These are phyloP conservation scores for Kandelia obovata DNA, from an alignment of 345 rosid species.

Conservation along the genomic window DNA sequence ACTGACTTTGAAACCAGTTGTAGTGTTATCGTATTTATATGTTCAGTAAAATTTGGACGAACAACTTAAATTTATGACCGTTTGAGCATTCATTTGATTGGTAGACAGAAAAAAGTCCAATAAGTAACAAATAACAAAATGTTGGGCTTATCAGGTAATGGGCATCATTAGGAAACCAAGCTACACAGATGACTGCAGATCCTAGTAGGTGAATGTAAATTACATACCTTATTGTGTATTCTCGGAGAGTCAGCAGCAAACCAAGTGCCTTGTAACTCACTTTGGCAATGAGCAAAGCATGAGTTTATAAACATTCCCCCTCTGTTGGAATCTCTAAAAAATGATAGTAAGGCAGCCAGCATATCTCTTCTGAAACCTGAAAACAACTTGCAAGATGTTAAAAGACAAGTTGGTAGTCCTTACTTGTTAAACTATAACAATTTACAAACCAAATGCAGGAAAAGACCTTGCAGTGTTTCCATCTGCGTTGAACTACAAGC, in stretches of 20 bases:
- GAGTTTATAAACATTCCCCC: constrained; percentile 90
- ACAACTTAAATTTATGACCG: too few species aligned
- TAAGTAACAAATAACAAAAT: too few species aligned
- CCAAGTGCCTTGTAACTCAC: constrained; percentile 86
- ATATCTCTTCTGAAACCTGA: constrained; percentile 76
- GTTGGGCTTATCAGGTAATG: too few species aligned
- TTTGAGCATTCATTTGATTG: too few species aligned
- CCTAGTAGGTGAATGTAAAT: not conserved
- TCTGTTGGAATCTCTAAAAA: constrained; percentile 36
- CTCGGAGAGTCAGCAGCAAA: constrained; percentile 67
- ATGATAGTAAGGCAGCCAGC: constrained; percentile 50
- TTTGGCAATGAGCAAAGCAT: constrained; percentile 96
- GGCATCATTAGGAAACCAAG: too few species aligned
- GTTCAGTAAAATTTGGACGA: too few species aligned
- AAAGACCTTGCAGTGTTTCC: constrained; percentile 57
- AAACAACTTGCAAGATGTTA: not conserved
- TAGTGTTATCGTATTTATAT: too few species aligned
- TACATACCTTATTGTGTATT: constrained; percentile 59
- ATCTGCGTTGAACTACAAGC: constrained; percentile 57
- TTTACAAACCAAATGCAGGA: not conserved
- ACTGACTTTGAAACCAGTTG: too few species aligned
- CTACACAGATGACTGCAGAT: not conserved
- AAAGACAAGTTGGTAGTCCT: not conserved
- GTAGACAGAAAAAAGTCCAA: too few species aligned
- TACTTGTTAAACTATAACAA: too few species aligned